phyloP scores from a whole-genome alignment of 331 rosid species.

The Pyrus hybrid region DNA sequence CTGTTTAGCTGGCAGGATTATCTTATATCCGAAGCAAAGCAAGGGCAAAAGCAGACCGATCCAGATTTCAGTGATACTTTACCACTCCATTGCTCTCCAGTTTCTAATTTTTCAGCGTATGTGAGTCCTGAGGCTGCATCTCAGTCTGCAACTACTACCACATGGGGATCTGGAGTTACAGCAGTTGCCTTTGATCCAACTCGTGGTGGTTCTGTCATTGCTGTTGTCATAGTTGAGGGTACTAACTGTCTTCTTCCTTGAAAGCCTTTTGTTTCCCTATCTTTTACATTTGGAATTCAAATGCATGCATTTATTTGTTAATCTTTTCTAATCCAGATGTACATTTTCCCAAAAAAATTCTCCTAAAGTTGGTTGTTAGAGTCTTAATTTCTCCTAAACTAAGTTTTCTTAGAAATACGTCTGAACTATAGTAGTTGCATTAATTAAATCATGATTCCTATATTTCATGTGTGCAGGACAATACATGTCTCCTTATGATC shows the following conservation, averaged over 20 bases:
- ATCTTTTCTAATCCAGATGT: not conserved
- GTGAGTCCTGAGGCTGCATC: conserved; percentile 91
- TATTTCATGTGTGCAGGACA: conserved; percentile 49
- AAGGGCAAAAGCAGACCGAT: conserved; percentile 57
- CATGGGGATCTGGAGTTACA: conserved; percentile 97
- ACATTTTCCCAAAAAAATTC: not conserved
- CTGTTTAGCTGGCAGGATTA: conserved; percentile 89
- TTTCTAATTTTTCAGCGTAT: conserved; percentile 92
- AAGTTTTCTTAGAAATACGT: not conserved
- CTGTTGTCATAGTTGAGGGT: conserved; percentile 93
- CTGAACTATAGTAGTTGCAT: not conserved
- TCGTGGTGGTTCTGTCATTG: conserved; percentile 80
- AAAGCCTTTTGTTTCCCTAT: not conserved
- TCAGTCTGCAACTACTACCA: conserved; percentile 84
- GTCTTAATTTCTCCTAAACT: not conserved
- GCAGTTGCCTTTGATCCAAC: conserved; percentile 96
- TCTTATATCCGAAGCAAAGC: conserved; percentile 61
- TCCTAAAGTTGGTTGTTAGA: not conserved
- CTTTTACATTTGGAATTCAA: not conserved
- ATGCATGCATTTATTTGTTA: not conserved
- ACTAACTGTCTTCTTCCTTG: conserved; percentile 9
- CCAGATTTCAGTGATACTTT: conserved; percentile 49
- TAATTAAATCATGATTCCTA: not conserved
- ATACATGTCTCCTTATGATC: conserved; percentile 96
- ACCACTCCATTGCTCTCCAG: conserved; percentile 88